Evolutionary conservation across 129 eudicot species (phyloP), one percentile per base, ranked within the genome.

Genomic region (Flaveria linearis): DNA sequence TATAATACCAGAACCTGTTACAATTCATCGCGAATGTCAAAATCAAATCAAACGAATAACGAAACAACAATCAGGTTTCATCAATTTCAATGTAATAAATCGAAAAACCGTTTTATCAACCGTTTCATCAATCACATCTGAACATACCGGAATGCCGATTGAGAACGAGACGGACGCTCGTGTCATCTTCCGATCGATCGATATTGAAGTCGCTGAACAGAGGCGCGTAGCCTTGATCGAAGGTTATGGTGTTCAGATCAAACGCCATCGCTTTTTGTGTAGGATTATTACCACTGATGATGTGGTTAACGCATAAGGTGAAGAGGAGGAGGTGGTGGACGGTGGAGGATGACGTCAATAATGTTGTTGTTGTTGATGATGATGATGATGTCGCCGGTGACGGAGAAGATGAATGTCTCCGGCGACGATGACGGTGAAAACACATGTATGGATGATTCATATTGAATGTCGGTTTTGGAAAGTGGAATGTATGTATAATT

Each of bases 161-260:
- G 84, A 94, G 98, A 78, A 84, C 86, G 87, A 94, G 97, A 62
- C 87, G 85, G 41, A 91, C 93, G 73, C 80, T 62, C 23, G 63
- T 82, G 68, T 87, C 96, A 49, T 91, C 96, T 1, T 83, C 78
- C 1, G 93, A 88, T 20, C 85, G 82, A 51, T 84, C 73, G 18
- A 94, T 91, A 69, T 94, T 94, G 83, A 94, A 94, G 75, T 94
- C 90, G 78, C 97, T 88, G 75, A 94, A 94, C 64, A 94, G 92
- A 78, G 98, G 88, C 26, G 91, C 74, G 76, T 94, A 94, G 49
- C 91, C 89, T 75, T 88, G 83, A 41, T 72, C 80, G 60, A 82
- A 94, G 17, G 88, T 81, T 78, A 89, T 82, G 70, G 91, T 77
- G 69, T 96, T 78, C 26, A 87, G 82, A 69, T 91, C 91, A 68